Evolutionary conservation across 2,329 filamentous ascomycete species (phyloP), one percentile per base, ranked within the genome.

Genomic region (Paecilomyces formosus): DNA sequence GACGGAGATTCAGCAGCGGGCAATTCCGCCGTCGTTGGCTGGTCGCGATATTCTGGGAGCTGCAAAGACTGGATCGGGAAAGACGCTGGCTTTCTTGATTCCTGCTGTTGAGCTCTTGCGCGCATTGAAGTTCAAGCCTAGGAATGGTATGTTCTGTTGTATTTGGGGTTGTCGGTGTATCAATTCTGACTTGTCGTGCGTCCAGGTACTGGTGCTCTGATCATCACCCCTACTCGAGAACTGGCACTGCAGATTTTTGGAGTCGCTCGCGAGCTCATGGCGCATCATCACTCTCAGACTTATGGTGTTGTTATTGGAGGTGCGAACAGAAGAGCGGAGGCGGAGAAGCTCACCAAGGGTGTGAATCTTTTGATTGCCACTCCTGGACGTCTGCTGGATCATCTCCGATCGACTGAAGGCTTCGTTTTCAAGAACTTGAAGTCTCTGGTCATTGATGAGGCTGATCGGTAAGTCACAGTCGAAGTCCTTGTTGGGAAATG

Each of bases 251-350:
- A 97, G 74, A 97, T 97, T 63, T 97, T 97, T 68, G 92, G 92
- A 61, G 94, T 97, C 30, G 94, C 93, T 0, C 82, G 92, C 59
- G 93, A 97, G 76, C 84, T 99, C 57, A 92, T 97, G 88, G 87
- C 87, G 15, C 39, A 45, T 65, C 85, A 92, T 74, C 92, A 97
- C 78, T 93, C 89, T n/a, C 93, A 89, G 68, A 97, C 93, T 4
- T 95, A 92, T 68, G 93, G 93, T 56, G 96, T 97, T 60, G 90
- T 96, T 60, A 99, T 99, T 67, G 94, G 94, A 62, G 94, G 94
- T 59, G 93, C 94, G 54, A 97, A 97, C 76, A 80, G 89, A 59
- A 83, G 89, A 64, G 92, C 92, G 11, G 94, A 99, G 77, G 92
- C 89, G 0, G 92, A 96, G 68, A 99, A 99, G 82, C 84, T 99